A percentile compares a stretch with the other conserved stretches of the same genome.
Conservation (phyloP, 2,329 filamentous ascomycete species). For the Thyridium curvatum region DNA sequence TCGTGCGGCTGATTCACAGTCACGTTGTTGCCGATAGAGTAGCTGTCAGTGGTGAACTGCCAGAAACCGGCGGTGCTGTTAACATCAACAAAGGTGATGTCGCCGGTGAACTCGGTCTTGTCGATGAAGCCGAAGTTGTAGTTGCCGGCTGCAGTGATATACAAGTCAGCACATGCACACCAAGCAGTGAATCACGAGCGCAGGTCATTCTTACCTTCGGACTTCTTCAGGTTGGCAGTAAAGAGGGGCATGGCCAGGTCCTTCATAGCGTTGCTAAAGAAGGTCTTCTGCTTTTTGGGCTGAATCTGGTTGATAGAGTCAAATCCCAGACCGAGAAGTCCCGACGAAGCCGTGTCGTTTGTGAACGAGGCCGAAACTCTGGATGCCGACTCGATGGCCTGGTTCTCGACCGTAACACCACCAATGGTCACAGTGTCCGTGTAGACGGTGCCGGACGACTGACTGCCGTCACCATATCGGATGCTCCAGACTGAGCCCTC, state of each 20-base stretch:
- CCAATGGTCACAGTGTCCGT: constrained; percentile 57
- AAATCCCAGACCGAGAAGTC: constrained; percentile 56
- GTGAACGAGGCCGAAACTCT: constrained; percentile 41
- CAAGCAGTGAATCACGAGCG: not conserved
- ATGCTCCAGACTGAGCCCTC: constrained; percentile 44
- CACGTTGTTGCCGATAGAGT: constrained; percentile 34
- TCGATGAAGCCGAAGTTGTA: constrained; percentile 55
- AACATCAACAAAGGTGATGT: constrained; percentile 43
- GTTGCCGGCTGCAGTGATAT: constrained; percentile 5
- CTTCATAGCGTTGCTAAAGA: constrained; percentile 28
- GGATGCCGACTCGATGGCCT: constrained; percentile 59
- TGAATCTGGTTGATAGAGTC: constrained; percentile 50
- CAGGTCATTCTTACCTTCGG: constrained; percentile 20
- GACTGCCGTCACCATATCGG: constrained; percentile 58
- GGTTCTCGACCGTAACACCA: constrained; percentile 48
- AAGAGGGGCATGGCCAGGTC: constrained; percentile 25
- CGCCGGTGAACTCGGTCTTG: constrained; percentile 43
- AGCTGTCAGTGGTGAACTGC: constrained; percentile 45
- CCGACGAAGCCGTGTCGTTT: constrained; percentile 19
- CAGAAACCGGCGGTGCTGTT: constrained; percentile 47
- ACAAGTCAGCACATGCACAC: not conserved
- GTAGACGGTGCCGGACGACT: constrained; percentile 56
- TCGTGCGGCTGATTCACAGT: constrained; percentile 33
- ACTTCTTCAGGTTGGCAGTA: constrained; percentile 25
- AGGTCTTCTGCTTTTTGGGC: constrained; percentile 45